phyloP scores from a whole-genome alignment of 2,329 filamentous ascomycete genomes.

The Nemania serpens region DNA sequence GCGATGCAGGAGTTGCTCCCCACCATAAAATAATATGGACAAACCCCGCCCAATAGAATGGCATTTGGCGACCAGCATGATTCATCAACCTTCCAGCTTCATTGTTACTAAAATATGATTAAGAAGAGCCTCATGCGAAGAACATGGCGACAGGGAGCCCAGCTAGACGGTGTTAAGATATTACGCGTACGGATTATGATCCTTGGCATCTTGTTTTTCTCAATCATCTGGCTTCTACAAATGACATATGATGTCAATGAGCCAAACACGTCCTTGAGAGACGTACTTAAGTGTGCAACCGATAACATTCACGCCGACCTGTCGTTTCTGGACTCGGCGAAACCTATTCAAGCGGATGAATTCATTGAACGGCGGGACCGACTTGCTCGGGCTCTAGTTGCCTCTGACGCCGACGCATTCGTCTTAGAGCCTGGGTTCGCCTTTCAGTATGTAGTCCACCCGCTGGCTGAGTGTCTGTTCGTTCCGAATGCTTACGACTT shows the following conservation, averaged over 20 bases:
- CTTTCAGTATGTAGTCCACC: slow-evolving; percentile 52
- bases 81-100: not conserved
- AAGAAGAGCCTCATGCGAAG: not conserved
- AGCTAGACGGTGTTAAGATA: not conserved
- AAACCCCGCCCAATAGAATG: no score
- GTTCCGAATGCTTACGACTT: not conserved
- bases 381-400: slow-evolving; percentile 59
- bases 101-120: not conserved
- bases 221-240: not conserved
- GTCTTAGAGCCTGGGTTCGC: slow-evolving; percentile 67
- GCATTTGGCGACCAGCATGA: no score
- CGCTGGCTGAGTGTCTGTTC: not conserved
- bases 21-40: no score
- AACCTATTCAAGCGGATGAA: no score
- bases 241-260: not conserved
- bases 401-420: slow-evolving; percentile 60
- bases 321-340: slow-evolving; percentile 57
- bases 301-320: slow-evolving; percentile 54
- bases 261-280: slow-evolving; percentile 14
- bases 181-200: no score
- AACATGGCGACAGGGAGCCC: not conserved
- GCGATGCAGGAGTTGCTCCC: no score
- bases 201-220: no score
- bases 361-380: slow-evolving; percentile 57
- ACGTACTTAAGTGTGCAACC: slow-evolving; percentile 53